Percentiles rank a stretch among this genome's conserved stretches.
Evolutionary conservation across 1,284 basidiomycete species (phyloP).

Genomic region (Amylostereum areolatum): DNA sequence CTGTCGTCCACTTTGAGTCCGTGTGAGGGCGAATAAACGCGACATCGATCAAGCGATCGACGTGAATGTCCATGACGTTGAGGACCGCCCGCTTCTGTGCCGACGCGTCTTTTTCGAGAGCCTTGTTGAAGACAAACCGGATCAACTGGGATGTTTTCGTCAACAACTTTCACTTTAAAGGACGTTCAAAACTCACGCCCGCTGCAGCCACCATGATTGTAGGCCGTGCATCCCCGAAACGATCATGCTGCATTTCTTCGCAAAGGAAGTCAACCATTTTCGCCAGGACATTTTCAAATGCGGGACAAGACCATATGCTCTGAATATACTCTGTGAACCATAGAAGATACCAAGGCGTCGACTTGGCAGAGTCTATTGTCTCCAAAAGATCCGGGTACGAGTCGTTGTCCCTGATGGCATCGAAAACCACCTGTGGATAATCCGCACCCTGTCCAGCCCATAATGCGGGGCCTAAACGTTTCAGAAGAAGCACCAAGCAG

Average conservation of each 20-base stretch:
- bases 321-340: conserved; percentile 56
- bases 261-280: conserved; percentile 67
- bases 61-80: conserved; percentile 50
- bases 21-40: conserved; percentile 48
- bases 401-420: conserved; percentile 76
- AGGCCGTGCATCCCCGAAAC: conserved; percentile 54
- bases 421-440: conserved; percentile 72
- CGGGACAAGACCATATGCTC: conserved; percentile 42
- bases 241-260: conserved; percentile 73
- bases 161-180: background rate
- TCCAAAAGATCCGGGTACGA: conserved; percentile 50
- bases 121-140: conserved; percentile 8
- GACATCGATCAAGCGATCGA: conserved; percentile 49
- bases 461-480: conserved; percentile 43
- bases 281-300: conserved; percentile 64
- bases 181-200: conserved; percentile 41
- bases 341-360: conserved; percentile 40
- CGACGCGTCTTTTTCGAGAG: conserved; percentile 18
- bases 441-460: conserved; percentile 67
- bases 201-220: conserved; percentile 53
- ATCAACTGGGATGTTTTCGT: conserved; percentile 14
- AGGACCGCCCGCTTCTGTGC: conserved; percentile 27
- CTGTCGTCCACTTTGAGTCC: conserved; percentile 42
- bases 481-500: conserved; percentile 50
- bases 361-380: conserved; percentile 25